Evolutionary conservation across 495 filamentous ascomycete genomes (phyloP), one percentile per base, ranked within the genome.

Genomic region (Ascodesmis nigricans): DNA sequence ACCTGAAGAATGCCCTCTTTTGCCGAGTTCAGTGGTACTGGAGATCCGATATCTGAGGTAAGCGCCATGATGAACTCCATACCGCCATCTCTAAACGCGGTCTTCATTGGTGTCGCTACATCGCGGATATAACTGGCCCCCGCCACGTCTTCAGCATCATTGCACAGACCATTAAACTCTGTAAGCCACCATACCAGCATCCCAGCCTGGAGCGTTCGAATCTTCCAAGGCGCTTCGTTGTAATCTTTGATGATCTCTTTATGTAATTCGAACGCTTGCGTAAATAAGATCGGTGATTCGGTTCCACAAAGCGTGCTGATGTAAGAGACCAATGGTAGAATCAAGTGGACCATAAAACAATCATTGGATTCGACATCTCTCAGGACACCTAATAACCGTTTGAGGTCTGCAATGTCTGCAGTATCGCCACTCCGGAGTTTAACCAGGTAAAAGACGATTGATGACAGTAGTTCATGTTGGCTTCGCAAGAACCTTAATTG

Each of bases 61-160:
- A 90, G 62, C 1, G 80, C 71, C 13, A 99, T 63, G 44, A 91
- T 66, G 46, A 91, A 87, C 44, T 95, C 79, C 41, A 99, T 74
- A 24, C 78, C 87, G 4, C 82, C 83, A 42, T 93, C 80, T 37
- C 79, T 75, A 3, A 95, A 58, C n/a, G 73, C 68, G 26, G 73
- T 66, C 38, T 52, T 50, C 24, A 29, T 37, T 27, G 43, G 43
- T 21, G 29, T 20, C 6, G 26, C 35, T 15, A 49, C 42, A 52
- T 55, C 53, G 31, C 65, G 58, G 14, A 65, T 50, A 40, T 71
- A 60, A 41, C 65, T 50, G 24, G 49, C 45, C 21, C 62, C 62
- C 30, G 69, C 64, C 4, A 67, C 53, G 39, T 75, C 65, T 41
- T 67, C 58, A 0, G 62, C 64, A 43, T 92, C 83, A 39, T 73